Percentiles rank a stretch among this genome's conserved stretches.
Evolutionary conservation across 2,329 filamentous ascomycete species (phyloP).

Genomic region (Botryosphaeria agaves): DNA sequence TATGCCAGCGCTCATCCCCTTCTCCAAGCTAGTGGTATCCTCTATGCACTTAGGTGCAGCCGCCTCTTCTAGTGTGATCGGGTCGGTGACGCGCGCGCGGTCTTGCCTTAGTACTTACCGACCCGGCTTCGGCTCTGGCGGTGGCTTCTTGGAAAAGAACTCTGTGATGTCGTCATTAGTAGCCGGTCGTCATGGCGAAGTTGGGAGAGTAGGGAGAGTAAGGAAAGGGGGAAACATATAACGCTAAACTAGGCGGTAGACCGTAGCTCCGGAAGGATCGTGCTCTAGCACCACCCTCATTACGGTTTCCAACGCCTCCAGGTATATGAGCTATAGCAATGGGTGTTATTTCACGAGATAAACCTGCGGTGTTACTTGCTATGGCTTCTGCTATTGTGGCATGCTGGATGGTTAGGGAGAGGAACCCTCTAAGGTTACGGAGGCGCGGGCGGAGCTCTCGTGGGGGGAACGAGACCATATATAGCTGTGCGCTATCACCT

Average conservation of each 20-base stretch:
- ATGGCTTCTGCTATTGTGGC: not conserved
- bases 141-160: not conserved
- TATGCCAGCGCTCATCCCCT: too few species aligned
- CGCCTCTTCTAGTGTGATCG: not conserved
- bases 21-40: too few species aligned
- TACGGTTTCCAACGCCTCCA: not conserved
- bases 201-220: not conserved
- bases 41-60: too few species aligned
- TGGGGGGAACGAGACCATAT: too few species aligned
- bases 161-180: too few species aligned
- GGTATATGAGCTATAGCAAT: not conserved
- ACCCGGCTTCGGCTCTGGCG: too few species aligned
- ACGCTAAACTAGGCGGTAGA: not conserved
- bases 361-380: not conserved
- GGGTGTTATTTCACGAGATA: not conserved
- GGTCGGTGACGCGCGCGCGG: not conserved
- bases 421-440: too few species aligned
- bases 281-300: not conserved
- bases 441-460: too few species aligned
- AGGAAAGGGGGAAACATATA: not conserved
- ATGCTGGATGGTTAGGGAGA: too few species aligned
- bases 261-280: not conserved
- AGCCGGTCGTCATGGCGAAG: too few species aligned
- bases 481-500: too few species aligned
- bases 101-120: not conserved